Percentiles rank a stretch among this genome's conserved stretches.
Evolutionary conservation across 176 grass and related monocot genomes (phyloP).

Genomic region (Cenchrus purpureus): DNA sequence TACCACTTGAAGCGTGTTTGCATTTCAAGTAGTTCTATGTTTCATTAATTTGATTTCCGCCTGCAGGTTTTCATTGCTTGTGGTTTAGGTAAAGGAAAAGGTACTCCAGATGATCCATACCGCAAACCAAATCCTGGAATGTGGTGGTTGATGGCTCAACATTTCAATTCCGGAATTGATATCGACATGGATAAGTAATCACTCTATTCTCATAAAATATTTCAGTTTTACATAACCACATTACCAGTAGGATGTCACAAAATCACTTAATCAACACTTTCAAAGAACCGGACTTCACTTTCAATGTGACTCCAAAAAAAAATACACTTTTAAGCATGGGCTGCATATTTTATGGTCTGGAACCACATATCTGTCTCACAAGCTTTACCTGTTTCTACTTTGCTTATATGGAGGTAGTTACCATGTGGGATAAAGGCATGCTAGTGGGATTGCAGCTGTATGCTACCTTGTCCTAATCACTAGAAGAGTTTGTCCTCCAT

Average conservation of each 20-base stretch:
- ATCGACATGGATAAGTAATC: conserved; percentile 81
- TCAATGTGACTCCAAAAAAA: background rate
- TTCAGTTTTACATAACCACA: conserved; percentile 22
- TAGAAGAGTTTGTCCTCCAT: background rate
- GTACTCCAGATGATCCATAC: conserved; percentile 59
- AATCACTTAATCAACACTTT: background rate
- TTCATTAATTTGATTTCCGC: conserved; percentile 39
- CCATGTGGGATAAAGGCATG: background rate
- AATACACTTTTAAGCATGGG: background rate
- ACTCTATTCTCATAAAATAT: conserved; percentile 1
- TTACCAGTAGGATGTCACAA: background rate
- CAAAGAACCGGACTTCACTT: background rate
- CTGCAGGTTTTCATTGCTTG: conserved; percentile 91
- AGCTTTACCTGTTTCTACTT: background rate
- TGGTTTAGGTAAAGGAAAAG: conserved; percentile 67
- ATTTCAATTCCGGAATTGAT: conserved; percentile 81
- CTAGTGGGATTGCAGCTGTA: background rate
- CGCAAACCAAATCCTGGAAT: conserved; percentile 86
- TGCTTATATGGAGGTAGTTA: conserved; percentile 5
- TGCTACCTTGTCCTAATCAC: background rate
- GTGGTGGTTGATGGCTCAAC: conserved; percentile 79
- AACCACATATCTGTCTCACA: background rate
- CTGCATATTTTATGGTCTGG: background rate
- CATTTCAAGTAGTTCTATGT: conserved; percentile 17
- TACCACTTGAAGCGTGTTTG: background rate